Evolutionary conservation across 164 flowering plant genomes (phyloP).

Genomic region (Euptelea pleiosperma): DNA sequence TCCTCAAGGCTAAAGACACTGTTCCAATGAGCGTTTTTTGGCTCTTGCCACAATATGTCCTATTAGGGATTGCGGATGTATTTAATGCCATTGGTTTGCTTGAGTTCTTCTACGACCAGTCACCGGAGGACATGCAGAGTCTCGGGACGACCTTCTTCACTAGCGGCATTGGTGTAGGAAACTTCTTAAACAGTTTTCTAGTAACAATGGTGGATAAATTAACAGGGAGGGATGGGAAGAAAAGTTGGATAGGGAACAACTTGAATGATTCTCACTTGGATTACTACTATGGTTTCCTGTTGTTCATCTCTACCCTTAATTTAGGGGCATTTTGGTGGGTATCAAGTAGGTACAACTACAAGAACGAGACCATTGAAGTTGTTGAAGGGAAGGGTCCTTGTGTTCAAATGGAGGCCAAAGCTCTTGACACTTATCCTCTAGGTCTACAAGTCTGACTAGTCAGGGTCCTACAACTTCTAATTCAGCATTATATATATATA

Average conservation of each 20-base stretch:
- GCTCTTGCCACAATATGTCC: conserved; percentile 71
- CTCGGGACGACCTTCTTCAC: conserved; percentile 84
- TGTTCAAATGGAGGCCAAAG: conserved; percentile 38
- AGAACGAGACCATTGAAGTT: conserved; percentile 44
- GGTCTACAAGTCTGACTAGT: conserved; percentile 31
- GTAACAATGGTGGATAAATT: conserved; percentile 72
- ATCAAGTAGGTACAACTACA: conserved; percentile 58
- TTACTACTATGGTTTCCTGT: conserved; percentile 66
- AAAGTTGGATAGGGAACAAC: conserved; percentile 82
- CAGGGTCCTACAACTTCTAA: too few relatives aligned
- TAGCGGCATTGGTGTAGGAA: conserved; percentile 78
- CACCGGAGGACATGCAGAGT: conserved; percentile 83
- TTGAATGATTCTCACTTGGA: conserved; percentile 80
- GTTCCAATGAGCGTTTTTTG: conserved; percentile 80
- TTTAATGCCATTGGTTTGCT: conserved; percentile 71
- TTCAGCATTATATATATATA: too few relatives aligned
- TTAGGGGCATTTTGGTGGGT: conserved; percentile 60
- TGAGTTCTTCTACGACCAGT: conserved; percentile 82
- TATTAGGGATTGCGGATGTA: conserved; percentile 72
- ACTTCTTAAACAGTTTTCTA: conserved; percentile 75
- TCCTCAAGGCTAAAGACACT: conserved; percentile 34
- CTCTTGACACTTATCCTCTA: conserved; percentile 29
- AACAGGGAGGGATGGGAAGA: conserved; percentile 42
- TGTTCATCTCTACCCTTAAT: conserved; percentile 45
- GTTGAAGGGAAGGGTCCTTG: conserved; percentile 14